phyloP scores from a whole-genome alignment of 1,284 basidiomycete genomes.

The Gymnopus androsaceus region DNA sequence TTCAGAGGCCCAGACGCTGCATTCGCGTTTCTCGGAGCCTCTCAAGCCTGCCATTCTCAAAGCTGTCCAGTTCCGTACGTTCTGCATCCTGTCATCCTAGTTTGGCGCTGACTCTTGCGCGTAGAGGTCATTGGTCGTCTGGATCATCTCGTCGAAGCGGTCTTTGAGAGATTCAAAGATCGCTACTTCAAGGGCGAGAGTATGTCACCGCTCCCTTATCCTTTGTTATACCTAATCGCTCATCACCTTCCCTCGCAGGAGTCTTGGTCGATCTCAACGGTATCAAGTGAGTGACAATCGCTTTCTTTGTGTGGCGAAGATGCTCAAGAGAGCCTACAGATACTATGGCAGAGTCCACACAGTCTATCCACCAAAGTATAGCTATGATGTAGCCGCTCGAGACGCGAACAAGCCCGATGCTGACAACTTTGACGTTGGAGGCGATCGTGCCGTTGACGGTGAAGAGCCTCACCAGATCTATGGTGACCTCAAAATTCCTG shows the following conservation, averaged over 20 bases:
- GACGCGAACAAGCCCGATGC: slow-evolving; percentile 40
- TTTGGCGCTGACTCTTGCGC: slow-evolving; percentile 21
- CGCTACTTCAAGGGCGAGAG: slow-evolving; percentile 91
- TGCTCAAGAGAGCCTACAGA: slow-evolving; percentile 41
- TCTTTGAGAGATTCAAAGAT: slow-evolving; percentile 94
- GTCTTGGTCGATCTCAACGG: slow-evolving; percentile 83
- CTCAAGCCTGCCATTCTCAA: slow-evolving; percentile 90
- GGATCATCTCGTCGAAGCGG: slow-evolving; percentile 91
- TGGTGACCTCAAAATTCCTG: slow-evolving; percentile 75
- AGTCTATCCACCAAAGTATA: slow-evolving; percentile 71
- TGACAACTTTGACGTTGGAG: slow-evolving; percentile 24
- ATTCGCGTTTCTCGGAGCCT: slow-evolving; percentile 88
- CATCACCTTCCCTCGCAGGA: slow-evolving; percentile 46
- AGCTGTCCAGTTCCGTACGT: slow-evolving; percentile 95
- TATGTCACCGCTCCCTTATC: slow-evolving; percentile 43
- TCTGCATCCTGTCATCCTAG: slow-evolving; percentile 17
- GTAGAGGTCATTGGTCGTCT: slow-evolving; percentile 93
- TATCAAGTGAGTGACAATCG: slow-evolving; percentile 62
- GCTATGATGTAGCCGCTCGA: slow-evolving; percentile 43
- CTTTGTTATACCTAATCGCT: slow-evolving; percentile 5
- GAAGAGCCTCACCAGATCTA: slow-evolving; percentile 70
- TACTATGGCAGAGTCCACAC: slow-evolving; percentile 77
- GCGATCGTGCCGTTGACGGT: slow-evolving; percentile 37
- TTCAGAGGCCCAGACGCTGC: slow-evolving; percentile 84
- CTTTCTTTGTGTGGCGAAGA: slow-evolving; percentile 12